phyloP scores from a whole-genome alignment of 805 yeast genomes.

The Starmerella sirachaensis region DNA sequence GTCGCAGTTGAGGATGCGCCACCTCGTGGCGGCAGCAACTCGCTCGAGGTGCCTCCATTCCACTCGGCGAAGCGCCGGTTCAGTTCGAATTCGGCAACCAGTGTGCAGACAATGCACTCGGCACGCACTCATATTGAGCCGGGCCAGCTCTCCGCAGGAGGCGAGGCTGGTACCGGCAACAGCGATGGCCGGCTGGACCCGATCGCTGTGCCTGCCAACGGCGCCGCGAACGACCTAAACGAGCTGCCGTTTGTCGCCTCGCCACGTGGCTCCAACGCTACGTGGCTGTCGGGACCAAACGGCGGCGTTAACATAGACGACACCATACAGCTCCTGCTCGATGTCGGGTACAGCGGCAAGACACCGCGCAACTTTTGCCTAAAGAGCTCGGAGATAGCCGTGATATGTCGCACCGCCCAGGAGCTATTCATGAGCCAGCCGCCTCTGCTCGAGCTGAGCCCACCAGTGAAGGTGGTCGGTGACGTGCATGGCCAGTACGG shows the following conservation, averaged over 20 bases:
- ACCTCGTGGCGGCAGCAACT: neutral
- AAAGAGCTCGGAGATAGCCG: constrained; percentile 78
- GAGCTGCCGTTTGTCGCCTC: constrained; percentile 23
- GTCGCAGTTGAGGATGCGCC: neutral
- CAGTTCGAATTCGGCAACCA: constrained; percentile 15
- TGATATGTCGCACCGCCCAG: constrained; percentile 75
- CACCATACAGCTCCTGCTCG: constrained; percentile 76
- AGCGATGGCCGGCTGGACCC: constrained; percentile 1
- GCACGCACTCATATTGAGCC: constrained; percentile 13
- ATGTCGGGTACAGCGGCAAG: constrained; percentile 93
- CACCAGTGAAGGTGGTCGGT: constrained; percentile 79
- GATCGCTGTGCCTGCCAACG: constrained; percentile 8
- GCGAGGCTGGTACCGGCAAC: constrained; percentile 1
- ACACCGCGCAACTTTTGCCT: constrained; percentile 76
- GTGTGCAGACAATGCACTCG: constrained; percentile 19
- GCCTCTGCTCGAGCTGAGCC: constrained; percentile 69
- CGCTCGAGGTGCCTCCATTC: constrained; percentile 1
- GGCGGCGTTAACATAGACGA: constrained; percentile 57
- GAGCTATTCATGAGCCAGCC: constrained; percentile 88
- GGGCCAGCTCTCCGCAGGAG: neutral
- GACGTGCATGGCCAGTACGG: constrained; percentile 97
- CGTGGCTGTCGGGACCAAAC: constrained; percentile 28
- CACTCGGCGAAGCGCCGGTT: constrained; percentile 10
- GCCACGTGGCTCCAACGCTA: constrained; percentile 23
- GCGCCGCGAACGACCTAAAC: constrained; percentile 11